A percentile compares a stretch with the other conserved stretches of the same genome.
Conservation (phyloP, 2,329 filamentous ascomycete genomes). For the Meredithiella fracta region DNA sequence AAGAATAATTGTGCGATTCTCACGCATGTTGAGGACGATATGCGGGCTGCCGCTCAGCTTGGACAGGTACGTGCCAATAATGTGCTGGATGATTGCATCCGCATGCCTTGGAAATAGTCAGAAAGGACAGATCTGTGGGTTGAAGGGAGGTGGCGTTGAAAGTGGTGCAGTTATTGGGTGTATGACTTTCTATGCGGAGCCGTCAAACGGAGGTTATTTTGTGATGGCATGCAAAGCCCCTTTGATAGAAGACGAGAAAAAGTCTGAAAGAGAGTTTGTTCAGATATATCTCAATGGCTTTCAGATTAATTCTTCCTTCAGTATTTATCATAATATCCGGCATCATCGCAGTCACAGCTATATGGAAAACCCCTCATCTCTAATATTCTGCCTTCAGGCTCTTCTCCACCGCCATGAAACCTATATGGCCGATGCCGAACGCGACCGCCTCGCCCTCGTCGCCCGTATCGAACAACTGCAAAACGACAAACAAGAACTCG, state of each 20-base stretch:
- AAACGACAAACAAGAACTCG: constrained; percentile 53
- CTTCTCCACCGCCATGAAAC: constrained; percentile 82
- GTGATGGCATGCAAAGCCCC: constrained; percentile 2
- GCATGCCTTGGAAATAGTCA: constrained; percentile 17
- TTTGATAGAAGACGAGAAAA: constrained; percentile 1
- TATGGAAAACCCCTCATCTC: constrained; percentile 29
- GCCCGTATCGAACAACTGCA: constrained; percentile 62
- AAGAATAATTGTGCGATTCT: constrained; percentile 65
- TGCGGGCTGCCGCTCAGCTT: constrained; percentile 68
- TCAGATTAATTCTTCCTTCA: no score
- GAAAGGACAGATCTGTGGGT: neutral
- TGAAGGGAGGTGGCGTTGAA: constrained; percentile 1
- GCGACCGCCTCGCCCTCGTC: constrained; percentile 59
- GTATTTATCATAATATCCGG: neutral
- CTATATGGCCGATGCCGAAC: constrained; percentile 83
- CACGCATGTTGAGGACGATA: constrained; percentile 70
- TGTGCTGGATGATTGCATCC: constrained; percentile 7
- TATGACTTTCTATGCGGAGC: no score
- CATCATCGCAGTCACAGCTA: neutral
- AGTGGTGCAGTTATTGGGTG: neutral
- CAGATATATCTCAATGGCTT: no score
- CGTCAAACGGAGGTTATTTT: no score
- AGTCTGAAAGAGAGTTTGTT: no score
- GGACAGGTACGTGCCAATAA: constrained; percentile 60
- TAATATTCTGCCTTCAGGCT: constrained; percentile 67